These are phyloP conservation scores for Aphanomyces invadans DNA, from an alignment of 352 stramenopile genomes.

Conservation along the genomic window DNA sequence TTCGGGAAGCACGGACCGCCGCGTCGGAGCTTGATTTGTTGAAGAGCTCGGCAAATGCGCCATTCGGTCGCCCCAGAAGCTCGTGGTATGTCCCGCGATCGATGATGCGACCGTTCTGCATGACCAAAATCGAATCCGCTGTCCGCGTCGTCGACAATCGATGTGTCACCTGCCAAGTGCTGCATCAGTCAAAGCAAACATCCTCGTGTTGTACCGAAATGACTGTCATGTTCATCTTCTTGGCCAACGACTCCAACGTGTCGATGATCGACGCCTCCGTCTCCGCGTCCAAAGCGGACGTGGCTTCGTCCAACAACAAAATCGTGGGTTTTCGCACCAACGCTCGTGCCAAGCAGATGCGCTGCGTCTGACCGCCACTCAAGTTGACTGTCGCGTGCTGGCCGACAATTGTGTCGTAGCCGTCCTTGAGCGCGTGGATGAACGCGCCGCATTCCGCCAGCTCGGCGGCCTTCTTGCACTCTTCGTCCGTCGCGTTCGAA, in stretches of 20 bases:
- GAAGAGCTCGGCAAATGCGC: constrained; percentile 73
- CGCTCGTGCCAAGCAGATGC: constrained; percentile 72
- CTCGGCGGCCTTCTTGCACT: constrained; percentile 69
- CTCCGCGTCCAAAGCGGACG: constrained; percentile 77
- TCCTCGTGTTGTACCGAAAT: constrained; percentile 37
- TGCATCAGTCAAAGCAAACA: constrained; percentile 6
- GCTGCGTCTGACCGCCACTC: constrained; percentile 76
- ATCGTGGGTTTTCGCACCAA: constrained; percentile 69
- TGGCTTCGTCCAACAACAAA: constrained; percentile 75
- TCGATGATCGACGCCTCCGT: constrained; percentile 77
- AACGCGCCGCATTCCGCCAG: constrained; percentile 69
- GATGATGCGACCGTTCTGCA: constrained; percentile 61
- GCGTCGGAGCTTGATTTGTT: constrained; percentile 40
- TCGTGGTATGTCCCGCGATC: constrained; percentile 71
- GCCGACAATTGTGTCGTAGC: constrained; percentile 64
- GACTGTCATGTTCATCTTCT: constrained; percentile 85
- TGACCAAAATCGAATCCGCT: constrained; percentile 68
- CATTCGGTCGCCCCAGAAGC: constrained; percentile 48
- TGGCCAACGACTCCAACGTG: constrained; percentile 60
- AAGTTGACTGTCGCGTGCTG: constrained; percentile 55
- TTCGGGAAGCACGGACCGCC: constrained; percentile 8
- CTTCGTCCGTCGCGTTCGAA: constrained; percentile 47
- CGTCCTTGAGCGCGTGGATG: constrained; percentile 73
- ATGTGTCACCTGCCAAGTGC: constrained; percentile 42
- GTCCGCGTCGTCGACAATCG: constrained; percentile 69